A percentile compares a stretch with the other conserved stretches of the same genome.
These are phyloP conservation scores for Epichloe scottii DNA, from an alignment of 2,329 filamentous ascomycete species.

Conservation along the genomic window DNA sequence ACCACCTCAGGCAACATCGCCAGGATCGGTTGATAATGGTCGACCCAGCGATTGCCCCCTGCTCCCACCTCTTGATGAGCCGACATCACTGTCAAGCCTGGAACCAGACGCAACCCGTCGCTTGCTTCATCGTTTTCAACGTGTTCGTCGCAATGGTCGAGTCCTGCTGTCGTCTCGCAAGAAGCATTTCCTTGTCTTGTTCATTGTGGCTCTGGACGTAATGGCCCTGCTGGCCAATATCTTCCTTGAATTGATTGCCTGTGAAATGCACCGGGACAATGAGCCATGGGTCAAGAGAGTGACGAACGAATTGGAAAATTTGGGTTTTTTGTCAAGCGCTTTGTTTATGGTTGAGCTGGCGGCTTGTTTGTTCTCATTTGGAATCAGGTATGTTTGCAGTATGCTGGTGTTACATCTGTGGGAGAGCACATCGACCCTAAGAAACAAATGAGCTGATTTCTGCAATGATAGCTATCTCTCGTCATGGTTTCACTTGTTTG, in stretches of 20 bases:
- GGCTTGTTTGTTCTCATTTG: slow-evolving; percentile 48
- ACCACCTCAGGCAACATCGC: neutral
- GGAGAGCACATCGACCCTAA: neutral
- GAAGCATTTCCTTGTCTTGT: slow-evolving; percentile 34
- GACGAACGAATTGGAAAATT: slow-evolving; percentile 30
- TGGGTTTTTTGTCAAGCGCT: slow-evolving; percentile 47
- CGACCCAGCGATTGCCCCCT: slow-evolving; percentile 1
- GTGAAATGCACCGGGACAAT: slow-evolving; percentile 28
- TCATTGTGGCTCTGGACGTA: slow-evolving; percentile 33
- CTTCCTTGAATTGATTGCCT: slow-evolving; percentile 35
- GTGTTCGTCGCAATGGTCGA: slow-evolving; percentile 5
- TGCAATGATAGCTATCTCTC: slow-evolving; percentile 36
- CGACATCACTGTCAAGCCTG: neutral
- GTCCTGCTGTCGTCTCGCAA: slow-evolving; percentile 21
- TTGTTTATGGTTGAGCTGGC: slow-evolving; percentile 53
- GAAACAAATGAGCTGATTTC: neutral
- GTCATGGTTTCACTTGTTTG: slow-evolving; percentile 50
- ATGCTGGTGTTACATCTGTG: neutral
- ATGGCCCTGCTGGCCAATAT: slow-evolving; percentile 32
- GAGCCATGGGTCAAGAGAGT: slow-evolving; percentile 29
- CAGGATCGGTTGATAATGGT: neutral
- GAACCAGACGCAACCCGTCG: slow-evolving; percentile 2
- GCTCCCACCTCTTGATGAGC: neutral
- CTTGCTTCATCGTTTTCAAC: neutral
- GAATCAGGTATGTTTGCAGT: slow-evolving; percentile 34